Conservation (phyloP, 768 basidiomycete genomes). For the Sarcomyxa edulis region DNA sequence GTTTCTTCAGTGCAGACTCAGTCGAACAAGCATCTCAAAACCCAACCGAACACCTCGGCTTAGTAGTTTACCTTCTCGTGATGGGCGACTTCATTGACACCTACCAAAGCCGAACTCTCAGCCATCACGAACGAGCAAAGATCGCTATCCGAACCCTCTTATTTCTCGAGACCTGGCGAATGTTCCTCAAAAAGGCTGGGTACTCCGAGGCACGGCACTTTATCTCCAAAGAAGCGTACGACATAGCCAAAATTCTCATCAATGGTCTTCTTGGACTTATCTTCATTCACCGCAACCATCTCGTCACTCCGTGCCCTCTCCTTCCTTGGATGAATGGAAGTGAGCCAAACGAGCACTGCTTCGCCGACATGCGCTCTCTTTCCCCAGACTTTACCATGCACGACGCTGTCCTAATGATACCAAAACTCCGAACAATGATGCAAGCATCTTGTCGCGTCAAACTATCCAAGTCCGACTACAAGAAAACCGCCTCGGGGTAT, state of each 20-base stretch:
- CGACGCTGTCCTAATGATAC: conserved; percentile 22
- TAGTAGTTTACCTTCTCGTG: conserved; percentile 32
- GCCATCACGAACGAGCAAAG: conserved; percentile 18
- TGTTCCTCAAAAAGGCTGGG: conserved; percentile 12
- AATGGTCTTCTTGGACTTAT: conserved; percentile 26
- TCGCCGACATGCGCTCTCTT: conserved; percentile 22
- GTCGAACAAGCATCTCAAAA: conserved; percentile 19
- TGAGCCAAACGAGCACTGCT: conserved; percentile 29
- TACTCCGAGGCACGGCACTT: conserved; percentile 19
- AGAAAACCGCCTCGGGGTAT: conserved; percentile 16
- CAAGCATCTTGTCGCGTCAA: conserved; percentile 6
- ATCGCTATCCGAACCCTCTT: conserved; percentile 24
- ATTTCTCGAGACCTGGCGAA: conserved; percentile 25
- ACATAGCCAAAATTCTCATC: conserved; percentile 24
- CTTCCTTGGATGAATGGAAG: conserved; percentile 30
- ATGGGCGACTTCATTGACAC: conserved; percentile 33
- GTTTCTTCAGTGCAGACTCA: conserved; percentile 28
- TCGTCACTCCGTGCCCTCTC: conserved; percentile 19
- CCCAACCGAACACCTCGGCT: conserved; percentile 19
- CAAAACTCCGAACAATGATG: conserved; percentile 20
- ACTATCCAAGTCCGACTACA: conserved; percentile 7
- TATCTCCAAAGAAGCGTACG: conserved; percentile 25
- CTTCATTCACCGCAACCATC: conserved; percentile 27
- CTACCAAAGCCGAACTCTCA: conserved; percentile 26
- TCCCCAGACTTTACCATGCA: conserved; percentile 27